Conservation (phyloP, 1,284 basidiomycete species). For the Puccinia brachypodii region DNA sequence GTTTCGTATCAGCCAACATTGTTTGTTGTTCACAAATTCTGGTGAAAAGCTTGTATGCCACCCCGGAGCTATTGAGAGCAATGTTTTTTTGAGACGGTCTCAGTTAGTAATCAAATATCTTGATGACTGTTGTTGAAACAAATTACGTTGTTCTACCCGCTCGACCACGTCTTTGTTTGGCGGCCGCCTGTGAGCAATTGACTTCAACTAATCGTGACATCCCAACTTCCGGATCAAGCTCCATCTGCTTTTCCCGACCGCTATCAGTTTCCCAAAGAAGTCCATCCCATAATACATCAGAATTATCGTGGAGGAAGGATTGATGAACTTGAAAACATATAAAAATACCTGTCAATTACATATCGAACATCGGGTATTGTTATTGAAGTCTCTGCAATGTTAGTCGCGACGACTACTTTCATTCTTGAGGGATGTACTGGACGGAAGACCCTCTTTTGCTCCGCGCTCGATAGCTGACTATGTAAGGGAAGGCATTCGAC, state of each 20-base stretch:
- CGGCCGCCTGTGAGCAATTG: conserved; percentile 78
- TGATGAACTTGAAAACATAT: background rate
- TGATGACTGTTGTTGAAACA: conserved; percentile 52
- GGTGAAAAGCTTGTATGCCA: conserved; percentile 40
- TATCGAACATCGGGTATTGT: conserved; percentile 66
- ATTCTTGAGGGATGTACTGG: conserved; percentile 63
- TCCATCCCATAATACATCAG: background rate
- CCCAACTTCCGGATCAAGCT: conserved; percentile 73
- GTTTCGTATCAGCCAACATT: conserved; percentile 55
- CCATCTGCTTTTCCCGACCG: conserved; percentile 86
- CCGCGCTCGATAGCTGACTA: conserved; percentile 80
- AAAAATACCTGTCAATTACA: conserved; percentile 67
- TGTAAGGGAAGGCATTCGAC: conserved; percentile 78
- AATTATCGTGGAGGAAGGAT: background rate
- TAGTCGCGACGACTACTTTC: conserved; percentile 86
- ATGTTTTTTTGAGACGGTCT: background rate
- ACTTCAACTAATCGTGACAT: conserved; percentile 75
- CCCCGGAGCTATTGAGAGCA: conserved; percentile 14
- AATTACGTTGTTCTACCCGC: conserved; percentile 85
- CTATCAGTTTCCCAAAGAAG: conserved; percentile 53
- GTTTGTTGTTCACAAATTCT: conserved; percentile 29
- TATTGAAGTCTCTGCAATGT: conserved; percentile 89
- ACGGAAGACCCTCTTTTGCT: conserved; percentile 77
- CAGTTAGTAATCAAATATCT: background rate
- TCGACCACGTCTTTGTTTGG: conserved; percentile 79